These are phyloP conservation scores for Teunomyces atbi DNA, from an alignment of 805 yeast genomes.

Conservation along the genomic window DNA sequence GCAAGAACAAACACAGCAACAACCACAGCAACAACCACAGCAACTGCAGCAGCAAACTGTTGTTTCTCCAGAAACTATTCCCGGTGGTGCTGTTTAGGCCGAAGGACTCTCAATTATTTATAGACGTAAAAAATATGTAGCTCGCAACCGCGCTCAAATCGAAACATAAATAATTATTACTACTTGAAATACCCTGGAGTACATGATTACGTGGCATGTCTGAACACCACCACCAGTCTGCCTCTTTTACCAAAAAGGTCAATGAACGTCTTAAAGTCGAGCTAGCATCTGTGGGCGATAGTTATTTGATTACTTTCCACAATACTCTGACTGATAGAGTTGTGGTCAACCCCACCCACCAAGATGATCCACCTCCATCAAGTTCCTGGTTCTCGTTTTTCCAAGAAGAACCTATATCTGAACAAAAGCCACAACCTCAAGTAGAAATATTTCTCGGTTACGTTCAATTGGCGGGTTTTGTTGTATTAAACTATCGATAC, in stretches of 20 bases:
- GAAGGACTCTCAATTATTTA: not conserved
- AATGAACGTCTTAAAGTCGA: conserved; percentile 21
- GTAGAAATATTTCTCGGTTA: conserved; percentile 30
- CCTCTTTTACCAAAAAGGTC: conserved; percentile 15
- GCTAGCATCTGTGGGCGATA: conserved; percentile 5
- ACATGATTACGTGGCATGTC: not conserved
- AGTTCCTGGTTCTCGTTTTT: conserved; percentile 8
- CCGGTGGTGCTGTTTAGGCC: not conserved
- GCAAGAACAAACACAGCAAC: conserved; percentile 15
- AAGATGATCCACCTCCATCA: not conserved
- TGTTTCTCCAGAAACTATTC: not conserved
- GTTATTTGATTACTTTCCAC: conserved; percentile 12
- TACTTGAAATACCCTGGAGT: too few relatives aligned
- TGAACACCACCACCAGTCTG: not conserved
- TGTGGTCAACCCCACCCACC: conserved; percentile 11
- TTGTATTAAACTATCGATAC: conserved; percentile 36
- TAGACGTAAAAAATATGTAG: not conserved
- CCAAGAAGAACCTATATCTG: not conserved
- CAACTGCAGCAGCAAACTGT: not conserved
- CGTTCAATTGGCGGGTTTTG: conserved; percentile 39
- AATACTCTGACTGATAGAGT: conserved; percentile 17
- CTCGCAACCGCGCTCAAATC: not conserved
- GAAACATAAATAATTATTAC: not conserved
- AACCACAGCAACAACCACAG: not conserved
- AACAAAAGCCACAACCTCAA: not conserved